These are phyloP conservation scores for Dictyostelium capitatum DNA, from an alignment of 78 protist genomes.

Conservation along the genomic window DNA sequence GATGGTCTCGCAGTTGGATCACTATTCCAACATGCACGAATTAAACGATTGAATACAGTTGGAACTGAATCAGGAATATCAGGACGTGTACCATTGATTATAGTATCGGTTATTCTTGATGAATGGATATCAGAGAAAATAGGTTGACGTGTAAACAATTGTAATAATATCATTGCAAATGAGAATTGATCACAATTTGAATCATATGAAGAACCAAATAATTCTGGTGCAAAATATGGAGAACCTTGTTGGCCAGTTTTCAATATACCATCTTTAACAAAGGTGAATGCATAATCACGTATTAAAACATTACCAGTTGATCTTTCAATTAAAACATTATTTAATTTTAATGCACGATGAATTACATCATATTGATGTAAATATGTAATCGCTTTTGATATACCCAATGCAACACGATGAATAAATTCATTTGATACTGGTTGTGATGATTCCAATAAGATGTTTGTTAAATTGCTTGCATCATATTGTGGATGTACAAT, in stretches of 20 bases:
- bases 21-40: slow-evolving; percentile 76
- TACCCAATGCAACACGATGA: not conserved
- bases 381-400: slow-evolving; percentile 40
- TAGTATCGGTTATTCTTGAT: not conserved
- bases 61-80: slow-evolving; percentile 63
- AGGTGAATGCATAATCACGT: slow-evolving; percentile 35
- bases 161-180: slow-evolving; percentile 30
- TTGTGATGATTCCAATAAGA: not conserved
- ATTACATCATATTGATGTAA: slow-evolving; percentile 28
- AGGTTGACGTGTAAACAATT: slow-evolving; percentile 19
- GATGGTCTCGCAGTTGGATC: slow-evolving; percentile 66
- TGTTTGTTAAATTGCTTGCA: not conserved
- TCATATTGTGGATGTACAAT: slow-evolving; percentile 11
- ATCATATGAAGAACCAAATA: not conserved
- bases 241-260: slow-evolving; percentile 33
- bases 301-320: not conserved
- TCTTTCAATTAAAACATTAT: slow-evolving; percentile 19
- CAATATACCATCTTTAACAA: slow-evolving; percentile 10
- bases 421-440: slow-evolving; percentile 36
- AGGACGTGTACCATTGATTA: slow-evolving; percentile 57
- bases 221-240: slow-evolving; percentile 47
- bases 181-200: slow-evolving; percentile 48
- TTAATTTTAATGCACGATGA: slow-evolving; percentile 48
- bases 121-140: not conserved
- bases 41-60: slow-evolving; percentile 62